Conservation (phyloP, 768 basidiomycete genomes). For the Rhodotorula diobovata region DNA sequence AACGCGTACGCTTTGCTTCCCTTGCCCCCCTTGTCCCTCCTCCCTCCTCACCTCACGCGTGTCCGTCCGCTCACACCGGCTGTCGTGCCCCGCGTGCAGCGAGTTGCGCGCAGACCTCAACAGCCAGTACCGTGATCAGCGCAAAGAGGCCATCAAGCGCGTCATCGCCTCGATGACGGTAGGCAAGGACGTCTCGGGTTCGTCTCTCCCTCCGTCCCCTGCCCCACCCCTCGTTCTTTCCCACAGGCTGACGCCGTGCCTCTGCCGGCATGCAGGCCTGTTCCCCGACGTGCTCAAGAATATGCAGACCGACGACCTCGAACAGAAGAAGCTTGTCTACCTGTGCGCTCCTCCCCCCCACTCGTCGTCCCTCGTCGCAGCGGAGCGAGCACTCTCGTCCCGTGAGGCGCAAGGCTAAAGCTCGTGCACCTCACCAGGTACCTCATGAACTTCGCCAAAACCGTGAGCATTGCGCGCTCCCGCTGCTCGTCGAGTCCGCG, state of each 20-base stretch:
- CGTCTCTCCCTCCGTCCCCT: constrained; percentile 32
- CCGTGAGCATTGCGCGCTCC: constrained; percentile 43
- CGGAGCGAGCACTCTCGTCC: neutral
- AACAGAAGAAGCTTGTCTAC: constrained; percentile 96
- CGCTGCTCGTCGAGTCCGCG: no score
- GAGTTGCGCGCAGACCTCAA: constrained; percentile 96
- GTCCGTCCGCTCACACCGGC: neutral
- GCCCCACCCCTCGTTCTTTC: no score
- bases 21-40: neutral
- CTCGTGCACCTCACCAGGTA: constrained; percentile 54
- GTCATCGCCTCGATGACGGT: constrained; percentile 98
- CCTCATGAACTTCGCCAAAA: constrained; percentile 99
- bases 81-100: neutral
- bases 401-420: no score
- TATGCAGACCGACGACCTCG: constrained; percentile 98
- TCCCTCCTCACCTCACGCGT: neutral
- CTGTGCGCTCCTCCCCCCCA: constrained; percentile 3
- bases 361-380: neutral
- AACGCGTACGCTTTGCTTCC: constrained; percentile 20
- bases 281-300: constrained; percentile 99
- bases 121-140: constrained; percentile 87
- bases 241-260: no score
- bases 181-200: constrained; percentile 67
- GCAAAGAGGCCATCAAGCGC: constrained; percentile 97
- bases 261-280: constrained; percentile 56